Evolutionary conservation across 768 basidiomycete species (phyloP), one percentile per base, ranked within the genome.

Genomic region (Cystobasidium onofrii): DNA sequence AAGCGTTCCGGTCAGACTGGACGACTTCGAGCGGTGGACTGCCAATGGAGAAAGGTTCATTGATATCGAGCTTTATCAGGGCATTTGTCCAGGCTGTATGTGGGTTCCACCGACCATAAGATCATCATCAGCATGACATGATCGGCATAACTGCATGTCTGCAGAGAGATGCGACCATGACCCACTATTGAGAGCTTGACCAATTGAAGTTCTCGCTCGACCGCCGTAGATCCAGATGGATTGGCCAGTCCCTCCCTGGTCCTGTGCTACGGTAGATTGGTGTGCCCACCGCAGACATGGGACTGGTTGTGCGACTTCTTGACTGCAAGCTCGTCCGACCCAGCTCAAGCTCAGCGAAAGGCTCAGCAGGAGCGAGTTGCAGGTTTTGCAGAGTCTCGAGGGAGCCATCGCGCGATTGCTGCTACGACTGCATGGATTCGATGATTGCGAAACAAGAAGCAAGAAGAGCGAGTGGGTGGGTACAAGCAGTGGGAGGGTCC

Each of bases 141-240:
- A 64, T 46, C 34, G 63, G n/a, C n/a, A 39, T 2, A 6, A 12
- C 4, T 9, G 57, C 20, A 25, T 60, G 17, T 27, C 1, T 27
- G 61, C 29, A 39, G 25, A 23, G 29, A 33, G 10, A 4, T n/a
- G 61, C 20, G n/a, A 33, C 10, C 25, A 27, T 10, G 7, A n/a
- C 63, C 52, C 41, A 67, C 54, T 71, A 27, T 71, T 61, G 25
- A 33, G 29, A 6, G 69, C 69, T 44, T 71, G 69, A 36, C 69
- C 69, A 25, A 60, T 15, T 10, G 69, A 71, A 27, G 69, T 71
- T 23, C 29, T 55, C 18, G 69, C 69, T 55, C 54, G 52, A 13
- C 69, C 69, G 31, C 69, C 69, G 27, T 71, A 71, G 6, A 71
- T 61, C 69, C 69, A 71, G 3, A 71, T 33, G 25, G 69, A 34